Evolutionary conservation across 2,329 filamentous ascomycete genomes (phyloP).

Genomic region (Fusarium illudens): DNA sequence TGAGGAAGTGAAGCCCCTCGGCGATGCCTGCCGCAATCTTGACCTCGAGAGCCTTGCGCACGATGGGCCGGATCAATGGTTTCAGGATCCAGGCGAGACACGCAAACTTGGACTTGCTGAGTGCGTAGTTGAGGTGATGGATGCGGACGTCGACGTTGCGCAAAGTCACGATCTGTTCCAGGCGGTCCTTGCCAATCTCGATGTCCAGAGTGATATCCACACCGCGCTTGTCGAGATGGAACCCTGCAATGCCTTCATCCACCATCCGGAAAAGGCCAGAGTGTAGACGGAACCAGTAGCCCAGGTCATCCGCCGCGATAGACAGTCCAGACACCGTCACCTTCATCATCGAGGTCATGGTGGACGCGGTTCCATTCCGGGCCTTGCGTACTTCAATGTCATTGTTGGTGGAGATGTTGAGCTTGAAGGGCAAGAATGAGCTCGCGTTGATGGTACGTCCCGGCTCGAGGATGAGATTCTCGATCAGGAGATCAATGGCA

Average conservation of each 20-base stretch:
- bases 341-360: slow-evolving; percentile 74
- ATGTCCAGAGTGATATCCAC: slow-evolving; percentile 87
- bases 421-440: slow-evolving; percentile 86
- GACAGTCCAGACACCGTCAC: slow-evolving; percentile 85
- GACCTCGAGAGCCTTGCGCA: slow-evolving; percentile 81
- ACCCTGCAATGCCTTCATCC: slow-evolving; percentile 86
- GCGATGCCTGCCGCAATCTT: slow-evolving; percentile 78
- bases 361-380: slow-evolving; percentile 67
- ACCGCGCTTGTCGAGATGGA: slow-evolving; percentile 85
- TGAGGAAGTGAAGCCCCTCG: slow-evolving; percentile 74
- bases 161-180: slow-evolving; percentile 84
- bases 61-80: slow-evolving; percentile 80
- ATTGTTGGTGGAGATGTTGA: slow-evolving; percentile 85
- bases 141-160: slow-evolving; percentile 80
- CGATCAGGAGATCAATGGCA: slow-evolving; percentile 83
- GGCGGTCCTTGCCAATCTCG: slow-evolving; percentile 78
- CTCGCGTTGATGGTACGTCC: slow-evolving; percentile 84
- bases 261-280: slow-evolving; percentile 76
- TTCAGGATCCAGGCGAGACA: slow-evolving; percentile 85
- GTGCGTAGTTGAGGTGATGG: slow-evolving; percentile 83
- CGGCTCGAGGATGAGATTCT: slow-evolving; percentile 91
- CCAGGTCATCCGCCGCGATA: slow-evolving; percentile 83
- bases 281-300: slow-evolving; percentile 87
- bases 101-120: slow-evolving; percentile 78
- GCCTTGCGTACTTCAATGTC: slow-evolving; percentile 86